Base-by-base conservation (phyloP, 108 stramenopile species). In the Seminavis robusta region DNA sequence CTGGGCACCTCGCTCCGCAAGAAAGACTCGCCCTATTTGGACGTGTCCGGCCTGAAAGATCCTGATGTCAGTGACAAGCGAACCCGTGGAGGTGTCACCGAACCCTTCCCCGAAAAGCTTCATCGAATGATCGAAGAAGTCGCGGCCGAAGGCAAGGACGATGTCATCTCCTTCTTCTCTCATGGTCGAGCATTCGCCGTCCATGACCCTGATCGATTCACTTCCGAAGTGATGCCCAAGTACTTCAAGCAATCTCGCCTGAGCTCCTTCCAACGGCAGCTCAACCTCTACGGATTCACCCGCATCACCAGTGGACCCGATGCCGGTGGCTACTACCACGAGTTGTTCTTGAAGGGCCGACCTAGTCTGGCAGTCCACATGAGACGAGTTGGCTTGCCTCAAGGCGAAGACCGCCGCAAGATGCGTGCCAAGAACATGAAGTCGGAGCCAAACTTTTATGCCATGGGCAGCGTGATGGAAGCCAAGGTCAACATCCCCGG, bases 231-330 rank as follows among this genome's bases (percentile, higher is more conserved):
- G 31, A 69, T 94, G 76, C 86, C 84, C 7, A 48, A 50, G 7
- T 90, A 88, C 69, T 95, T 95, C 60, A 48, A 56, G 40, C 63
- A 55, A 32, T 52, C 20, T 40, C 36, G 48, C n/a, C 28, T 56
- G 45, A 32, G 37, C 38, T 20, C 17, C 25, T 51, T 61, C 36
- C 30, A 37, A 24, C 32, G 49, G 13, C 65, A 66, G 67, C 71
- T 84, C 6, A 83, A 88, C 57, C 63, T 92, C 5, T 92, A 92
- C 56, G 87, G 87, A 46, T 92, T 89, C 57, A 53, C 73, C 11
- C 62, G 85, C 16, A 61, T 92, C 8, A 74, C 77, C 21, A 26
- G 26, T 17, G 75, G 80, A 6, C 50, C 41, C 1, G 67, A 73
- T 44, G 58, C 40, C 29, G 68, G 72, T 46, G 62, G 59, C 10